Conservation (phyloP, 1,284 basidiomycete genomes). For the Coniferiporia weirii region DNA sequence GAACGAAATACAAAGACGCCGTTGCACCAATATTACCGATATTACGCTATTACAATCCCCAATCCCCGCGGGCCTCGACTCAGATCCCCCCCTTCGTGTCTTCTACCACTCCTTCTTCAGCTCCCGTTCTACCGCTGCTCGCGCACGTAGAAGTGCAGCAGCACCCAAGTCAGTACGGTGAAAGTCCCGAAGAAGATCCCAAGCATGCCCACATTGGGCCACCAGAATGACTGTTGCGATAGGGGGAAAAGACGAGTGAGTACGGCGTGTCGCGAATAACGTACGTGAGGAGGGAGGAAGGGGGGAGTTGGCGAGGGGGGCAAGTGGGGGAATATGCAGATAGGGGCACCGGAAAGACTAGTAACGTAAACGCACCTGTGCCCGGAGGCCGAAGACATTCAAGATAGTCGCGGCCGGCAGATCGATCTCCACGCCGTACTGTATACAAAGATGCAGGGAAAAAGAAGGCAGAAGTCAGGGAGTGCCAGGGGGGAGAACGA, state of each 20-base stretch:
- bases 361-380: constrained; percentile 49
- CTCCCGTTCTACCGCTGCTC: constrained; percentile 65
- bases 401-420: constrained; percentile 92
- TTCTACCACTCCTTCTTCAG: not conserved
- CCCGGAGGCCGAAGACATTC: constrained; percentile 83
- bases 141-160: constrained; percentile 84
- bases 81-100: not conserved
- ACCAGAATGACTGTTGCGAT: constrained; percentile 80
- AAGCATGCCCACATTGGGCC: constrained; percentile 83
- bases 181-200: constrained; percentile 80
- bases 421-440: constrained; percentile 93
- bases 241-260: not conserved
- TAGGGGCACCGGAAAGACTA: not conserved
- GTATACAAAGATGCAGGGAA: constrained; percentile 1
- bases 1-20: no score
- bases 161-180: constrained; percentile 70
- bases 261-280: no score
- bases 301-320: no score
- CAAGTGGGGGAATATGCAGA: not conserved
- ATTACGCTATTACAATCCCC: not conserved
- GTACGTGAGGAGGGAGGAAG: no score
- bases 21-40: not conserved
- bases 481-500: constrained; percentile 6
- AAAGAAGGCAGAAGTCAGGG: not conserved
- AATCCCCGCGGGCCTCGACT: not conserved